A percentile compares a stretch with the other conserved stretches of the same genome.
Conservation (phyloP, 108 stramenopile genomes). For the Stephanodiscus triporus region DNA sequence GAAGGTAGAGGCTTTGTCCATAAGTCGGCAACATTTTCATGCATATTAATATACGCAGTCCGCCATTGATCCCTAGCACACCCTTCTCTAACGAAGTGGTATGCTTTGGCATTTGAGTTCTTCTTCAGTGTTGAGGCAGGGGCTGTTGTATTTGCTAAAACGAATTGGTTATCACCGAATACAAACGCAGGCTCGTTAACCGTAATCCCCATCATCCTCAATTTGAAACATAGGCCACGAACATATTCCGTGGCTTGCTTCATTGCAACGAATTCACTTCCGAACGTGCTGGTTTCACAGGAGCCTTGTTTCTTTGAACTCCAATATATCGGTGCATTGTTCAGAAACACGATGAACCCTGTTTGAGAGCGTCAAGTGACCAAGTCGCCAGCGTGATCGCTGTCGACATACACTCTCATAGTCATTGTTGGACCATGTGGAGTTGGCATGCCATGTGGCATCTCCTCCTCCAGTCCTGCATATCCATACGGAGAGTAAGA, state of each 20-base stretch:
- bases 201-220: constrained; percentile 58
- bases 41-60: constrained; percentile 1
- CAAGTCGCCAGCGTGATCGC: too few species aligned
- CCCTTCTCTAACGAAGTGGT: constrained; percentile 41
- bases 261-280: too few species aligned
- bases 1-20: constrained; percentile 10
- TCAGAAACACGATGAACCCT: too few species aligned
- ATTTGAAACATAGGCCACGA: constrained; percentile 45
- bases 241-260: constrained; percentile 45
- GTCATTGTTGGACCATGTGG: too few species aligned
- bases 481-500: constrained; percentile 3
- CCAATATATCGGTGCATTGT: too few species aligned
- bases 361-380: too few species aligned
- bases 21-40: constrained; percentile 9
- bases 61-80: constrained; percentile 11
- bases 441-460: constrained; percentile 3
- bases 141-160: constrained; percentile 36
- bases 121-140: constrained; percentile 62
- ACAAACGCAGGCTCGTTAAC: constrained; percentile 14
- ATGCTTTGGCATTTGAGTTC: constrained; percentile 51
- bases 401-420: too few species aligned
- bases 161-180: constrained; percentile 42
- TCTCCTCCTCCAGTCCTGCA: constrained; percentile 1
- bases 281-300: too few species aligned
- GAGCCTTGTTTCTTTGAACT: too few species aligned